Evolutionary conservation across 495 filamentous ascomycete genomes (phyloP), one percentile per base, ranked within the genome.

Genomic region (Xanthoparmelia taractica): DNA sequence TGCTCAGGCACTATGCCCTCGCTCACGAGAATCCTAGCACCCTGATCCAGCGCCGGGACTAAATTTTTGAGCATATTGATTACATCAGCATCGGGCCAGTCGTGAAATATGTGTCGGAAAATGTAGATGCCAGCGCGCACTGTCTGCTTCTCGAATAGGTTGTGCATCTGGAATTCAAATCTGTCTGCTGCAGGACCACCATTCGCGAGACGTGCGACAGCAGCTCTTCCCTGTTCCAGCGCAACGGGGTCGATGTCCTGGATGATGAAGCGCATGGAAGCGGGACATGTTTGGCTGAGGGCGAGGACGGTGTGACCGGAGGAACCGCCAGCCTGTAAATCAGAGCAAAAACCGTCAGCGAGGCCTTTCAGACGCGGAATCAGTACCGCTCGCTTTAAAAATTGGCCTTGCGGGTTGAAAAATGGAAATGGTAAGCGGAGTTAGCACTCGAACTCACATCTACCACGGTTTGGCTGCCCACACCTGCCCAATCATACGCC

Each of bases 111-210:
- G 29, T 70, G 64, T 43, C 78, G 76, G 57, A 80, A 65, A 43
- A 82, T 71, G 61, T 83, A 83, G 25, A 77, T 71, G 57, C 80
- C 78, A 17, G 81, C 80, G 31, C 25, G 12, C 25, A 54, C 48
- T 43, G 58, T 25, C 58, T 60, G 58, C 75, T 43, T 66, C 27
- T 13, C 73, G 60, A 11, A 75, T 66, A 54, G 77, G 74, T 31
- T 69, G 66, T 60, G 58, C 58, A 60, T 6, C 71, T 63, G 66
- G 78, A 77, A 68, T 75, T 75, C 60, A 74, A 61, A 63, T 78
- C 74, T 18, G 66, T 62, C 38, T 48, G 37, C 65, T 75, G 77
- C 8, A 47, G 64, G 43, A 78, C 68, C 48, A 52, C 20, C 48
- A 60, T 64, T 50, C 29, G 41, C 52, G 59, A 69, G 50, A 41